A percentile compares a stretch with the other conserved stretches of the same genome.
phyloP scores from a whole-genome alignment of 257 asterid species.

The Lycium barbarum region DNA sequence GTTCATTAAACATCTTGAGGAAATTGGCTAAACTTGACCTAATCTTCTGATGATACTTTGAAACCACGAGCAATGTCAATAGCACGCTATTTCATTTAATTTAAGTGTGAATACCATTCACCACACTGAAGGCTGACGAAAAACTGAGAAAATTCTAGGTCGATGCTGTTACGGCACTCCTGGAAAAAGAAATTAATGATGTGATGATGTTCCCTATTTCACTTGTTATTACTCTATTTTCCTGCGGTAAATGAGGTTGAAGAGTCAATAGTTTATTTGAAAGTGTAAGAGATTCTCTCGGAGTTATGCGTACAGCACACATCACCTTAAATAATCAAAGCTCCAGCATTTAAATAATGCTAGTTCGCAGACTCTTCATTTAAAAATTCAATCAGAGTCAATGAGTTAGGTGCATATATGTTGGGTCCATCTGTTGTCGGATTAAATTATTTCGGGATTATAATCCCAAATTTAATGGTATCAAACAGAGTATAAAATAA shows the following conservation, averaged over 20 bases:
- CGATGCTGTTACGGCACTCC: background rate
- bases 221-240: background rate
- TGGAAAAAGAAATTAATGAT: background rate
- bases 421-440: background rate
- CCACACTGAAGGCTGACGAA: background rate
- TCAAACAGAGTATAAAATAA: too few relatives aligned
- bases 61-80: background rate
- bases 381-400: background rate
- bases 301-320: background rate
- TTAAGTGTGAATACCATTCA: background rate
- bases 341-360: slow-evolving; percentile 16
- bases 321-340: background rate
- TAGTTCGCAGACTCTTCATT: background rate
- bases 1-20: too few relatives aligned
- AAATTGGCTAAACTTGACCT: too few relatives aligned
- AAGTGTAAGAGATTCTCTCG: background rate
- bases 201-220: background rate
- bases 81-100: background rate
- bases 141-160: background rate
- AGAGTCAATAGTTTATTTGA: background rate
- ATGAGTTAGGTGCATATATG: background rate
- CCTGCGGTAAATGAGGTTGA: background rate
- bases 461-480: too few relatives aligned
- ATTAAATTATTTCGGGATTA: too few relatives aligned
- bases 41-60: too few relatives aligned